A percentile compares a stretch with the other conserved stretches of the same genome.
Evolutionary conservation across 495 filamentous ascomycete genomes (phyloP).

Genomic region (Hyaloscypha variabilis): DNA sequence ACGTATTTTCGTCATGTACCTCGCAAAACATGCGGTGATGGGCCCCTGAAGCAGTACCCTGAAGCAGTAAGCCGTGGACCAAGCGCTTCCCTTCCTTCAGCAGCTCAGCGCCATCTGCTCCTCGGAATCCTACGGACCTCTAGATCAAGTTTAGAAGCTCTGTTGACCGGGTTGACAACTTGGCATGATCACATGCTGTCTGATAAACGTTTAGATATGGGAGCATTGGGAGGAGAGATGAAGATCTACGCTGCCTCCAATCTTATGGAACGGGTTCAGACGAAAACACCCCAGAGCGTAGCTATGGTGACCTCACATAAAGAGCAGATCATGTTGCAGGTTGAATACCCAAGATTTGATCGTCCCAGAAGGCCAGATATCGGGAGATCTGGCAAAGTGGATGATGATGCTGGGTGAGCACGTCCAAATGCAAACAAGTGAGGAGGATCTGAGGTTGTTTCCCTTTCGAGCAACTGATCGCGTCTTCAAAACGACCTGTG

Average conservation of each 20-base stretch:
- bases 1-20: no score
- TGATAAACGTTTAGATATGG: no score
- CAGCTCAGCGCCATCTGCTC: background rate
- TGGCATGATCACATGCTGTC: background rate
- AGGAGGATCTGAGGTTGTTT: background rate
- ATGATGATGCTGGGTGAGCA: background rate
- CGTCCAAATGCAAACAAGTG: background rate
- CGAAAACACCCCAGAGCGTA: background rate
- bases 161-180: background rate
- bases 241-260: background rate
- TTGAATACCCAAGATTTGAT: background rate
- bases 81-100: background rate
- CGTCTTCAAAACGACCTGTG: background rate
- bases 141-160: background rate
- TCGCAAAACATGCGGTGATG: background rate
- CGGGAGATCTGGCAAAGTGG: background rate
- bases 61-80: background rate
- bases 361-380: background rate
- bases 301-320: background rate
- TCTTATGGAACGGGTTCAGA: constrained; percentile 4
- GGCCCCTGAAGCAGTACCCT: background rate
- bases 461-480: constrained; percentile 3
- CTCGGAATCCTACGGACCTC: background rate
- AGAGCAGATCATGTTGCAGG: constrained; percentile 13
- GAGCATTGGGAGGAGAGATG: background rate